Evolutionary conservation across 2,329 filamentous ascomycete genomes (phyloP), one percentile per base, ranked within the genome.

Genomic region (Fusarium austroafricanum): DNA sequence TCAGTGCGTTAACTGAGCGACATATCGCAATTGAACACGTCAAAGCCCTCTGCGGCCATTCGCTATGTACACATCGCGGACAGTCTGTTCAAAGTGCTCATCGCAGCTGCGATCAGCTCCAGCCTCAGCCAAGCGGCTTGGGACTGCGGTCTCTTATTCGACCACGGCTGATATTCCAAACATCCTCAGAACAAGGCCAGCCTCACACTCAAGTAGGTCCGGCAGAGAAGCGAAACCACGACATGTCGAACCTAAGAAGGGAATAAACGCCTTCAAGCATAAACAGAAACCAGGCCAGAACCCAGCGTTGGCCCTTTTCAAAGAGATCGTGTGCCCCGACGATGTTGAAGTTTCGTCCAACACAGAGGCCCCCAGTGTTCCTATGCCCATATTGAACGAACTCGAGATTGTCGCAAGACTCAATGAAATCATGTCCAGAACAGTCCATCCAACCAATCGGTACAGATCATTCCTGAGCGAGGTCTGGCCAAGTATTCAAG

Each of bases 11-110:
- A 31, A 55, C 33, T 40, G 49, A 57, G 44, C 58, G 44, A 51
- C 43, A 69, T 50, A 64, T 60, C 44, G 28, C 45, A 51, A 45
- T 28, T 50, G 31, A 46, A 42, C 31, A 49, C 23, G 44, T 31
- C 40, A 47, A 49, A 60, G 49, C 49, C 44, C 38, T 28, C 44
- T 28, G 31, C 40, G 64, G 55, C 55, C 51, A 46, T 45, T 59
- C 64, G 64, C 53, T 49, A 81, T 81, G 79, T 75, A 76, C 66
- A 68, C 76, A 54, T 74, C 79, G 55, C 72, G 78, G 55, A 71
- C 73, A 35, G 68, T 75, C 59, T 81, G 79, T 71, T 74, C 73
- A 64, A 76, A 74, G 70, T 81, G 79, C 66, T 73, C 74, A 43
- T 71, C 73, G 20, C 74, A 74, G 33, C 47, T 77, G 47, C 73